Percentiles rank a stretch among this genome's conserved stretches.
Conservation (phyloP, 306 rosid genomes). For the Rubus parviflorus region DNA sequence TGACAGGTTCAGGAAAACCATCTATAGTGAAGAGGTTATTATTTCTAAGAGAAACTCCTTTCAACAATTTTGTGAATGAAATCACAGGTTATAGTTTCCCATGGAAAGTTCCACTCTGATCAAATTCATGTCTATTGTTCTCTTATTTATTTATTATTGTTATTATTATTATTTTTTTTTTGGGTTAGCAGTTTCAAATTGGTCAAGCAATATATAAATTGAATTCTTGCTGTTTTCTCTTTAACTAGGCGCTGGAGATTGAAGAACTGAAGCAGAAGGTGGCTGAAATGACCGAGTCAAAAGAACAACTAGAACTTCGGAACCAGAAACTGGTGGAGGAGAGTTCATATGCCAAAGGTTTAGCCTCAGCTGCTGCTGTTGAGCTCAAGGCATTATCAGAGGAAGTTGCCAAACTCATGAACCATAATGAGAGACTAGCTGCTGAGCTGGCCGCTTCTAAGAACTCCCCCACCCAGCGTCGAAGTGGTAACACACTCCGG, state of each 20-base stretch:
- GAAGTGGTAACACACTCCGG: constrained; percentile 43
- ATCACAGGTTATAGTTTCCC: too few species aligned
- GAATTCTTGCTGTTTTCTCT: constrained; percentile 18
- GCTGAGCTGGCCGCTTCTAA: constrained; percentile 73
- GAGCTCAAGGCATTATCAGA: constrained; percentile 96
- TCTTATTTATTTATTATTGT: not conserved
- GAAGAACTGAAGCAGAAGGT: constrained; percentile 70
- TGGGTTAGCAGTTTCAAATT: constrained; percentile 3
- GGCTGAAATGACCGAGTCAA: constrained; percentile 60
- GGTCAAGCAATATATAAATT: constrained; percentile 18
- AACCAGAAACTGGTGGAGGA: constrained; percentile 95
- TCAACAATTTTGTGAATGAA: too few species aligned
- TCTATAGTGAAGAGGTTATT: too few species aligned
- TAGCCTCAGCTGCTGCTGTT: constrained; percentile 99
- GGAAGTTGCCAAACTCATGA: constrained; percentile 96
- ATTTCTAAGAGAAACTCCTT: too few species aligned
- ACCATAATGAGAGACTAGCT: constrained; percentile 72
- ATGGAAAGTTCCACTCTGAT: not conserved
- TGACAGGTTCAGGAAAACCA: too few species aligned
- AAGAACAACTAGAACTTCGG: constrained; percentile 67
- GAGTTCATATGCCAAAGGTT: constrained; percentile 91
- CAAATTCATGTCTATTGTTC: not conserved
- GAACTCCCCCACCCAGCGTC: constrained; percentile 69
- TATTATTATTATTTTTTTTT: not conserved
- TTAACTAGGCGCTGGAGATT: constrained; percentile 54